Evolutionary conservation across 768 basidiomycete species (phyloP).

Genomic region (Myochromella boudieri): DNA sequence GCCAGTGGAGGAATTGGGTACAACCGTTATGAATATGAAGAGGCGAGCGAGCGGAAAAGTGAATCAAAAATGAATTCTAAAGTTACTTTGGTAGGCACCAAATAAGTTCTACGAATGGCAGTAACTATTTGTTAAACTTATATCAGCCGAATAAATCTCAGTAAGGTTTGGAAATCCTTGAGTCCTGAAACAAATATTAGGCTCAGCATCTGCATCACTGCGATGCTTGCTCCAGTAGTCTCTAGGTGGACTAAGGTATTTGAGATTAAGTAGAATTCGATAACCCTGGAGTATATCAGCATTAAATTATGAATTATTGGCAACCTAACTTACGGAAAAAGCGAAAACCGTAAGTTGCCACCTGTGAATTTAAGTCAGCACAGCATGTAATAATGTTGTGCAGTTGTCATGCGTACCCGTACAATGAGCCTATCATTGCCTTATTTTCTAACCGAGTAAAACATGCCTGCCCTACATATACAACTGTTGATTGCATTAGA

Average conservation of each 20-base stretch:
- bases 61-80: too few species aligned
- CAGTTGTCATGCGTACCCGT: slow-evolving; percentile 23
- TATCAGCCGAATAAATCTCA: too few species aligned
- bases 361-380: slow-evolving; percentile 17
- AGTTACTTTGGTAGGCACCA: too few species aligned
- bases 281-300: too few species aligned
- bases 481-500: slow-evolving; percentile 17
- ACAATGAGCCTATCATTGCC: slow-evolving; percentile 29
- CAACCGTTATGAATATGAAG: too few species aligned
- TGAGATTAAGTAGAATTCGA: slow-evolving; percentile 35
- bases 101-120: too few species aligned
- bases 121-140: too few species aligned
- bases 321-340: slow-evolving; percentile 25
- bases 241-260: slow-evolving; percentile 20
- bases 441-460: slow-evolving; percentile 24
- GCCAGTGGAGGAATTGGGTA: too few species aligned
- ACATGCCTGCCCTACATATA: slow-evolving; percentile 26
- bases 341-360: slow-evolving; percentile 35
- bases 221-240: slow-evolving; percentile 15
- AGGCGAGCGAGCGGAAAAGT: too few species aligned
- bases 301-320: too few species aligned
- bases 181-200: slow-evolving; percentile 30
- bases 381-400: background rate
- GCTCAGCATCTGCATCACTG: too few species aligned
- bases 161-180: slow-evolving; percentile 13